Conservation (phyloP, 805 yeast genomes). For the Candida vartiovaarae region DNA sequence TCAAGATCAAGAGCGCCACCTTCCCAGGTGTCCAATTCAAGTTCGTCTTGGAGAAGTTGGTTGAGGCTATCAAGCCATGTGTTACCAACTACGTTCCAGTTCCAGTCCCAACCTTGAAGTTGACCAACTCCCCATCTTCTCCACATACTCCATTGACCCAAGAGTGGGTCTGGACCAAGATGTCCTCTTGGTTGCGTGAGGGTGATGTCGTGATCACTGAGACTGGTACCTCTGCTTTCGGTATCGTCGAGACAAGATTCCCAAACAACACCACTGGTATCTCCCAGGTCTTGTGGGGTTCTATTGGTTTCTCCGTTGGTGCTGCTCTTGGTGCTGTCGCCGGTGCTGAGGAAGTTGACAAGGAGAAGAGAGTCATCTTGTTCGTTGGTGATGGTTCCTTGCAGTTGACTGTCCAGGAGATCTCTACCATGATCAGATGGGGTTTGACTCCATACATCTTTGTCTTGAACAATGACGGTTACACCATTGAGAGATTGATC, state of each 20-base stretch:
- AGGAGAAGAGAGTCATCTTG: constrained; percentile 38
- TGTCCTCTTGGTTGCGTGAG: constrained; percentile 54
- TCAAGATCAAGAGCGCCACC: constrained; percentile 61
- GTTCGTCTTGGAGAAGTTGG: constrained; percentile 39
- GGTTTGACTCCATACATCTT: constrained; percentile 50
- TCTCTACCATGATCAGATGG: constrained; percentile 51
- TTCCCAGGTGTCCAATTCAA: constrained; percentile 73
- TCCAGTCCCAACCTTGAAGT: constrained; percentile 47
- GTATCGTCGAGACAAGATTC: constrained; percentile 59
- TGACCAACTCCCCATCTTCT: constrained; percentile 38
- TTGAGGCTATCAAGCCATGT: constrained; percentile 30
- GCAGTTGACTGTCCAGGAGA: constrained; percentile 59
- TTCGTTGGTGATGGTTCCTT: constrained; percentile 67
- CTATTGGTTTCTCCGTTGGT: constrained; percentile 62
- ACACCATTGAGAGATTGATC: constrained; percentile 57
- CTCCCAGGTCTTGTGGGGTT: constrained; percentile 72
- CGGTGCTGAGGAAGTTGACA: constrained; percentile 41
- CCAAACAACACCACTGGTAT: constrained; percentile 58
- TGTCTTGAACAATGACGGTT: constrained; percentile 58
- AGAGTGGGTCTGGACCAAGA: constrained; percentile 63
- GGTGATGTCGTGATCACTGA: constrained; percentile 66
- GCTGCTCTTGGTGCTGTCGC: constrained; percentile 56
- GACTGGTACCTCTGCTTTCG: constrained; percentile 73
- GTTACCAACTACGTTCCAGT: constrained; percentile 40
- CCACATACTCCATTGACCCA: constrained; percentile 46